Percentiles rank a stretch among this genome's conserved stretches.
Conservation (phyloP, 2,329 filamentous ascomycete species). For the Zymoseptoria ardabiliae region DNA sequence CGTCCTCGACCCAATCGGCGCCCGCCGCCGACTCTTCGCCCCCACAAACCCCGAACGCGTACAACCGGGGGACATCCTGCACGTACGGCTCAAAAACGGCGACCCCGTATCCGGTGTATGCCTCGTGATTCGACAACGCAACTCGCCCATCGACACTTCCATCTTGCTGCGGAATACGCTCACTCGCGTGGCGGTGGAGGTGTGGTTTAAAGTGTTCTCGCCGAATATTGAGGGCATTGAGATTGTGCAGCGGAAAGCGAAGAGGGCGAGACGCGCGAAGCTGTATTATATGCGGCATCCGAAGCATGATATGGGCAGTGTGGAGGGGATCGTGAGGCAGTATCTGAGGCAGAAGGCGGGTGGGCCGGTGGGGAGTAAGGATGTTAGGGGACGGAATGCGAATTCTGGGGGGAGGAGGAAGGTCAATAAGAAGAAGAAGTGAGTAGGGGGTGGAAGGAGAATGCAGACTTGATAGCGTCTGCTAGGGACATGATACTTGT, state of each 20-base stretch:
- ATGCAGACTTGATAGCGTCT: background rate
- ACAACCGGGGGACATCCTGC: conserved; percentile 81
- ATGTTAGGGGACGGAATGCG: conserved; percentile 24
- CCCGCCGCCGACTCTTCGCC: conserved; percentile 74
- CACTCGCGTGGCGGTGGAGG: conserved; percentile 82
- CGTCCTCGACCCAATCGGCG: conserved; percentile 75
- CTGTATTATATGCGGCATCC: conserved; percentile 87
- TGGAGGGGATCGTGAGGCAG: conserved; percentile 68
- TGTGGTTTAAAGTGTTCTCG: conserved; percentile 95
- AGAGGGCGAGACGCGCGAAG: conserved; percentile 77
- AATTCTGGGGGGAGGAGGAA: conserved; percentile 28
- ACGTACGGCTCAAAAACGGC: conserved; percentile 74
- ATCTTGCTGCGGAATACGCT: conserved; percentile 81
- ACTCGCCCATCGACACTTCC: conserved; percentile 71
- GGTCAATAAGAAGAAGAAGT: conserved; percentile 20
- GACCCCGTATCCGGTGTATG: conserved; percentile 89
- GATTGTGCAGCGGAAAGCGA: conserved; percentile 77
- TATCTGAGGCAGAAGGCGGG: conserved; percentile 51
- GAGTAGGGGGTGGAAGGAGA: conserved; percentile 1
- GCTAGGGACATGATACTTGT: too few relatives aligned
- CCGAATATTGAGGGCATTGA: conserved; percentile 86
- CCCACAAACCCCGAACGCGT: conserved; percentile 69
- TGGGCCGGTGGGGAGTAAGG: conserved; percentile 19
- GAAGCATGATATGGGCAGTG: conserved; percentile 78
- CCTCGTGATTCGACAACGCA: conserved; percentile 71